Evolutionary conservation across 495 filamentous ascomycete genomes (phyloP).

Genomic region (Aspergillus haitiensis): DNA sequence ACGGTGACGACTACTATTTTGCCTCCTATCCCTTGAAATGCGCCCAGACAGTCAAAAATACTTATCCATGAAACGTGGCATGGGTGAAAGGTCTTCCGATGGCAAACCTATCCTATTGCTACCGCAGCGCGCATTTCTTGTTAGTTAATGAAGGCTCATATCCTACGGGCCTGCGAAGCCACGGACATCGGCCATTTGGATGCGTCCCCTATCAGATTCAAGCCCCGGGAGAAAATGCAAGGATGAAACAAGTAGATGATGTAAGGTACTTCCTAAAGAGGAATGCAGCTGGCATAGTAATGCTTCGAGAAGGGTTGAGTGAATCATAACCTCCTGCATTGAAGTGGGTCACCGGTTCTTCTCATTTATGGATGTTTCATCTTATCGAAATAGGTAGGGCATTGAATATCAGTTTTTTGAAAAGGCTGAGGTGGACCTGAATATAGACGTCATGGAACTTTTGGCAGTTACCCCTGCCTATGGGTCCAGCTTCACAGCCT

Average conservation of each 20-base stretch:
- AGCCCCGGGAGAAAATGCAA: not conserved
- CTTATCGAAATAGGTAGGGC: conserved; percentile 14
- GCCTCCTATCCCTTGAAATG: not conserved
- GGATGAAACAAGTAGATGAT: conserved; percentile 17
- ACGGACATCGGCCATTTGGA: not conserved
- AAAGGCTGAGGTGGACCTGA: not conserved
- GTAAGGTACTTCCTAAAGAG: conserved; percentile 15
- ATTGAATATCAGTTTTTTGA: not conserved
- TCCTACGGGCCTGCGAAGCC: too few relatives aligned
- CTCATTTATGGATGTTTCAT: conserved; percentile 17
- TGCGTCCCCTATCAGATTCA: conserved; percentile 7
- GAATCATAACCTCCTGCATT: conserved; percentile 19
- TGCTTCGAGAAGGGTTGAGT: conserved; percentile 23
- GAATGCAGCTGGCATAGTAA: conserved; percentile 20
- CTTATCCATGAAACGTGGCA: conserved; percentile 13
- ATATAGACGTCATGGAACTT: conserved; percentile 5
- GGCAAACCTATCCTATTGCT: too few relatives aligned
- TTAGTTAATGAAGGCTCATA: too few relatives aligned
- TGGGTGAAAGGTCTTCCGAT: not conserved
- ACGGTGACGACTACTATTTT: not conserved
- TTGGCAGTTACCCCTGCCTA: conserved; percentile 3
- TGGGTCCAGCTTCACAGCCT: not conserved
- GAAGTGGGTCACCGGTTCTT: conserved; percentile 4
- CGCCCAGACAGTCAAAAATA: not conserved
- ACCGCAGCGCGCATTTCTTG: not conserved